Evolutionary conservation across 83 land plant genomes (phyloP).

Genomic region (Larix sibirica): DNA sequence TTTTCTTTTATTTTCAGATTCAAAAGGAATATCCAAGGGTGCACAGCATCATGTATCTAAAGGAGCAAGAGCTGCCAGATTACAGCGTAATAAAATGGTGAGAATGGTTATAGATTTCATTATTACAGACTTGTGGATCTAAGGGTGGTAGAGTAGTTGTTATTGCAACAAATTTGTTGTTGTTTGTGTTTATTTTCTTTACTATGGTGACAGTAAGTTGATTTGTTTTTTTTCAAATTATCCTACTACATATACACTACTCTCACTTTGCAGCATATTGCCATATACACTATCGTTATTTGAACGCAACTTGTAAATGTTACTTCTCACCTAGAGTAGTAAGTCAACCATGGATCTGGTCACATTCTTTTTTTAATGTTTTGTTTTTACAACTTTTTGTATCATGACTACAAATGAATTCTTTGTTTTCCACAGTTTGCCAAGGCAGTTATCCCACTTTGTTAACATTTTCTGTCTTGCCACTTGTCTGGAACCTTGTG

Average conservation of each 20-base stretch:
- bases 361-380: too few species aligned
- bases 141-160: neutral
- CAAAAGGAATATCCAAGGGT: conserved; percentile 30
- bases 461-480: neutral
- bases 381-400: too few species aligned
- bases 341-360: too few species aligned
- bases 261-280: too few species aligned
- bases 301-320: too few species aligned
- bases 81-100: conserved; percentile 59
- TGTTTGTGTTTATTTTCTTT: neutral
- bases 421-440: too few species aligned
- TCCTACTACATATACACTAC: neutral
- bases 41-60: conserved; percentile 27
- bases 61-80: conserved; percentile 54
- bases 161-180: neutral
- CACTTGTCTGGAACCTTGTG: too few species aligned
- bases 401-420: too few species aligned
- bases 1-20: conserved; percentile 26
- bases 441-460: neutral
- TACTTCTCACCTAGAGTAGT: too few species aligned
- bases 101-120: neutral
- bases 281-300: too few species aligned
- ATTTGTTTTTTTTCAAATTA: neutral
- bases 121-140: neutral
- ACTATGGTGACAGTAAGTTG: neutral